Base-by-base conservation (phyloP, 106 monocot genomes). In the Cymbidium sinense region DNA sequence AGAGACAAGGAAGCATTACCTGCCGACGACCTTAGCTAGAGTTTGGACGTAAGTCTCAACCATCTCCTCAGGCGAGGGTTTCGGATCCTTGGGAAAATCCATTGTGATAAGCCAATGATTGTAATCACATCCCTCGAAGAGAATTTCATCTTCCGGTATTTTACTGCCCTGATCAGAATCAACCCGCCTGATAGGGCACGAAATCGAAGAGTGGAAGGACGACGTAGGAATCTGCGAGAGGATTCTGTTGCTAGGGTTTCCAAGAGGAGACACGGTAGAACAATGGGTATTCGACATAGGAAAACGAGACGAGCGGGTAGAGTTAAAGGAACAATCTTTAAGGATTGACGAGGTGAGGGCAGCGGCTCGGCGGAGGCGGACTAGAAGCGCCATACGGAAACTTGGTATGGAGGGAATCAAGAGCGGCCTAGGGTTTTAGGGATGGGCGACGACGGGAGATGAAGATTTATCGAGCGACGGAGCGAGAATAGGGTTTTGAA, bases 51-150 rank as follows among this genome's bases (percentile, higher is more conserved):
- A 98, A 65, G 92, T 90, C 83, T 94, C 94, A n/a, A 98, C 85
- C 96, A 98, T 98, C 86, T 98, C 88, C 80, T 98, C 96, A 19
- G 91, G 96, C 41, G 83, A 81, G 34, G 88, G 88, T 15, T 91
- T 89, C 54, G 95, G 93, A 28, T 90, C 94, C 70, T 89, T 89
- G 33, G 94, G 92, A 83, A 98, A 98, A 50, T 92, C 91, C 77
- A 98, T 92, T 12, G 98, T 98, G 79, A 98, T 94, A 35, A 98
- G 86, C 94, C 98, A 98, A 84, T 98, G 98, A 77, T 98, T 98
- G 80, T 94, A 94, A 77, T 96, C 96, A 69, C 93, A 93, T 2
- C 93, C 96, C 80, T 96, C 96, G 79, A 96, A 96, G 43, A 96
- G 81, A 64, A 96, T 93, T 64, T 93, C 93, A 31, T 96, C 91